Conservation (phyloP, 2,329 filamentous ascomycete genomes). For the Anthostomella pinea region DNA sequence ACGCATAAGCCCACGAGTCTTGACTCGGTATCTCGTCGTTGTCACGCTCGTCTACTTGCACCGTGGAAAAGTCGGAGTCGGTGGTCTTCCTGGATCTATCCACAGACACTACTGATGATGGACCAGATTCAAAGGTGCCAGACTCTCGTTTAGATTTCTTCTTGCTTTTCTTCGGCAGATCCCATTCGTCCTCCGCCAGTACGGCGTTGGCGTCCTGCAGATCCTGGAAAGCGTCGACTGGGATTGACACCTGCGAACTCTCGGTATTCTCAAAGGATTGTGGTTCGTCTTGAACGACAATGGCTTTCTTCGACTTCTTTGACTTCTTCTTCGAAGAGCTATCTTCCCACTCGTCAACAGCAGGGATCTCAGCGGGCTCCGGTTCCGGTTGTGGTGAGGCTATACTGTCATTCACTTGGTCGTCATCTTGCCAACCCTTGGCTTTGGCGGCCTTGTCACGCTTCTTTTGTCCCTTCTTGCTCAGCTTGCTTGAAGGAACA, state of each 20-base stretch:
- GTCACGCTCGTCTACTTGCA: constrained; percentile 6
- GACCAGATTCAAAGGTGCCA: constrained; percentile 5
- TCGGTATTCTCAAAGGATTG: constrained; percentile 13
- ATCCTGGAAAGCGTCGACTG: constrained; percentile 12
- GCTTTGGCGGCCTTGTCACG: constrained; percentile 39
- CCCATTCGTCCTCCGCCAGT: constrained; percentile 9
- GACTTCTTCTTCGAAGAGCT: constrained; percentile 23
- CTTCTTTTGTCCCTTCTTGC: constrained; percentile 41
- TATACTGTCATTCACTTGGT: constrained; percentile 8
- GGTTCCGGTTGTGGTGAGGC: constrained; percentile 18
- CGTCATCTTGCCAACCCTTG: constrained; percentile 24
- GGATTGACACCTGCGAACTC: constrained; percentile 12
- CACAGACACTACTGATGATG: too few species aligned
- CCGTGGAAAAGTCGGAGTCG: constrained; percentile 2
- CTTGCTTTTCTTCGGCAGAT: constrained; percentile 9
- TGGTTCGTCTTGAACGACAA: constrained; percentile 22
- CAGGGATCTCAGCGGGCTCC: constrained; percentile 16
- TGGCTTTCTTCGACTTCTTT: constrained; percentile 26
- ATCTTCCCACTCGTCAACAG: constrained; percentile 24
- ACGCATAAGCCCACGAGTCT: constrained; percentile 6
- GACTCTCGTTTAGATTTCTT: constrained; percentile 6
- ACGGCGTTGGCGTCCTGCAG: constrained; percentile 8
- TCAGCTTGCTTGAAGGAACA: constrained; percentile 23
- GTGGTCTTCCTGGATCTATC: constrained; percentile 1
- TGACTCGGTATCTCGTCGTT: constrained; percentile 7